These are phyloP conservation scores for Alternaria sp. DNA, from an alignment of 2,329 filamentous ascomycete genomes.

Conservation along the genomic window DNA sequence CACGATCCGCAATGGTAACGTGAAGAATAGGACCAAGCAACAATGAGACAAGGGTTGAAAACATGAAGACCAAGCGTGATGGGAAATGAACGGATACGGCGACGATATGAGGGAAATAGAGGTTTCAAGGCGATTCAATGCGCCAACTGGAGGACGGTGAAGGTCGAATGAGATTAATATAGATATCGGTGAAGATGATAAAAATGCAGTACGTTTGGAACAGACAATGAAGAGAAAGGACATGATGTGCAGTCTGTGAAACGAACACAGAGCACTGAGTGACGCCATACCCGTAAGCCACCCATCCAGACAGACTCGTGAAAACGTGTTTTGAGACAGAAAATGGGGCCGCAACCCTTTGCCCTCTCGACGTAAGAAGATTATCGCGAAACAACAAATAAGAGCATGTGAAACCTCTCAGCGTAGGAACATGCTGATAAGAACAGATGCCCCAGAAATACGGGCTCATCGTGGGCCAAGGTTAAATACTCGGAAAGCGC, in stretches of 20 bases:
- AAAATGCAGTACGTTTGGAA: neutral
- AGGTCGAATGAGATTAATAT: constrained; percentile 21
- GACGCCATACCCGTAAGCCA: neutral
- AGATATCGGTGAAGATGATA: constrained; percentile 15
- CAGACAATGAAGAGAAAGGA: constrained; percentile 9
- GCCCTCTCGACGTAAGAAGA: neutral
- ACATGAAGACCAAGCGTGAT: neutral
- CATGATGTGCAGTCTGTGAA: constrained; percentile 2
- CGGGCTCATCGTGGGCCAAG: neutral
- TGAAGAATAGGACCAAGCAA: neutral
- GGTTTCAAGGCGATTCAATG: neutral
- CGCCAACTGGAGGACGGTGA: neutral
- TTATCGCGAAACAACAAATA: constrained; percentile 3
- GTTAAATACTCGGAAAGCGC: neutral
- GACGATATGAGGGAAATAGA: neutral
- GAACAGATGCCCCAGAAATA: neutral
- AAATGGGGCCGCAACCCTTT: neutral
- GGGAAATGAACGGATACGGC: neutral
- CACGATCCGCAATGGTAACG: neutral
- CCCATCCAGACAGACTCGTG: neutral
- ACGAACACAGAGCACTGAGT: neutral
- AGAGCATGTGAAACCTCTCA: neutral
- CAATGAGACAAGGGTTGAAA: neutral
- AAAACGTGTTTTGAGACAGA: neutral
- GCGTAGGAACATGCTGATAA: neutral